phyloP scores from a whole-genome alignment of 805 yeast genomes.

The Candida ortonii region DNA sequence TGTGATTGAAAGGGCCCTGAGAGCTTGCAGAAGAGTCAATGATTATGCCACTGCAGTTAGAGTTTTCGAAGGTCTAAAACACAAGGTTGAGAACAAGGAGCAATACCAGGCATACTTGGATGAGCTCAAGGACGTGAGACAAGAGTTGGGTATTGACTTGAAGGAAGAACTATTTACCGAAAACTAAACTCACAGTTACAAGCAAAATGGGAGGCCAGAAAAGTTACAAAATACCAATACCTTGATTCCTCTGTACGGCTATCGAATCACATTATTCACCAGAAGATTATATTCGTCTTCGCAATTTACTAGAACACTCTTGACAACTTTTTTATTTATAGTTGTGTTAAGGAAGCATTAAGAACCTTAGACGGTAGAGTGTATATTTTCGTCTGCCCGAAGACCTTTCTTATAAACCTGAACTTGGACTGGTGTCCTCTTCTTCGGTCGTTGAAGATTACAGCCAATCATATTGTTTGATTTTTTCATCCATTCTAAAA shows the following conservation, averaged over 20 bases:
- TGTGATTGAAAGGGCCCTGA: conserved; percentile 90
- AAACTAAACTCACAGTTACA: conserved; percentile 15
- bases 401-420: background rate
- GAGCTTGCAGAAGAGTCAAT: conserved; percentile 98
- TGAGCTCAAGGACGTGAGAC: conserved; percentile 86
- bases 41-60: conserved; percentile 98
- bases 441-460: background rate
- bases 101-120: conserved; percentile 96
- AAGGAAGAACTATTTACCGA: conserved; percentile 76
- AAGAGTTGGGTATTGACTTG: conserved; percentile 88
- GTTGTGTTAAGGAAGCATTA: conserved; percentile 11
- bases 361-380: conserved; percentile 6
- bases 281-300: background rate
- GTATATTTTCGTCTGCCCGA: background rate
- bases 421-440: too few relatives aligned
- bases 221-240: conserved; percentile 2
- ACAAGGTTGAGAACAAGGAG: conserved; percentile 90
- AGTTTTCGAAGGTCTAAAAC: conserved; percentile 94
- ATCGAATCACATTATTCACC: conserved; percentile 2
- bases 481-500: conserved; percentile 2
- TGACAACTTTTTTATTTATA: conserved; percentile 7
- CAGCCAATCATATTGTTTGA: conserved; percentile 6
- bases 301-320: conserved; percentile 8
- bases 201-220: conserved; percentile 7
- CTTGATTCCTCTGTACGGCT: conserved; percentile 2